Evolutionary conservation across 352 stramenopile genomes (phyloP), one percentile per base, ranked within the genome.

Genomic region (Phytophthora chlamydospora): DNA sequence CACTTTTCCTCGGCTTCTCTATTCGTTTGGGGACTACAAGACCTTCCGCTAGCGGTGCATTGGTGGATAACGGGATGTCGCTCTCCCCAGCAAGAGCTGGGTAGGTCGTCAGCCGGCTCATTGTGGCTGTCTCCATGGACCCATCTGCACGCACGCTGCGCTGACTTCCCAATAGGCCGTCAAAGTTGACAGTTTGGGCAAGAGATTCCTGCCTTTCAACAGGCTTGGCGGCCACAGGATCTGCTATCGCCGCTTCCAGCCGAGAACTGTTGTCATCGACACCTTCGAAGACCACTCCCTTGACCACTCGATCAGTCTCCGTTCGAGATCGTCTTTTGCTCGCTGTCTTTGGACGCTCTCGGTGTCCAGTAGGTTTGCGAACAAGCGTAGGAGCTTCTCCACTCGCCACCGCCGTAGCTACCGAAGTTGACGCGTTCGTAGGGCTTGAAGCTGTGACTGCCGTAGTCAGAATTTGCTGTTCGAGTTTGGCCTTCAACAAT

Each of bases 381-480:
- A 49, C 21, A 6, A 27, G 13, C 13, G n/a, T 36, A 39, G 40
- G 33, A 45, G 14, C 0, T 27, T 54, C 39, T 4, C 31, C 32
- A 3, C 9, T 61, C 49, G 12, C 29, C 49, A 14, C 3, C 44
- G 5, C 27, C 40, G 4, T 6, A 29, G 44, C 29, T 13, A 29
- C 12, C 31, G n/a, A 7, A 43, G 12, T 5, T 14, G 11, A 11
- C 13, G 38, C 14, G 4, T 52, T 40, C 12, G 19, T n/a, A 33
- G 0, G 32, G 11, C 52, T 39, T 3, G 36, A 10, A 17, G 40
- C 27, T 16, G 19, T 41, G 12, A 35, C 75, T 3, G 44, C 55
- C 5, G 76, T 55, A n/a, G 70, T 75, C 12, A 91, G 19, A 55
- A 91, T 89, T 46, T 89, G 83, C 35, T 90, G 72, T 59, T 90